These are phyloP conservation scores for Artemisia tridentata DNA, from an alignment of 129 eudicot genomes.

Conservation along the genomic window DNA sequence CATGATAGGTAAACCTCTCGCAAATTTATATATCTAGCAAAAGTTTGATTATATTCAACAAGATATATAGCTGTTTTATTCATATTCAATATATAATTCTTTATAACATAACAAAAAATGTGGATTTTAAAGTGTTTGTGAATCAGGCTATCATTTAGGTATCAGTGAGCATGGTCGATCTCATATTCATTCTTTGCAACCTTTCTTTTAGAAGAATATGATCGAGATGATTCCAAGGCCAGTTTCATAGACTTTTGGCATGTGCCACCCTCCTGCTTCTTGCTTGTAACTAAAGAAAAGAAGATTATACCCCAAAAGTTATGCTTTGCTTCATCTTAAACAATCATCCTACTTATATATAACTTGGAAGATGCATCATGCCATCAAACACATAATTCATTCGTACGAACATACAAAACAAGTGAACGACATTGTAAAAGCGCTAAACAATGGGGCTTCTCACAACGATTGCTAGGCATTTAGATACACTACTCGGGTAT, in stretches of 20 bases:
- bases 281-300: conserved; percentile 40
- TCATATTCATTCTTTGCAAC: conserved; percentile 15
- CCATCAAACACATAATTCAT: background rate
- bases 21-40: too few relatives aligned
- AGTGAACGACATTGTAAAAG: background rate
- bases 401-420: background rate
- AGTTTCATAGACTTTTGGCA: conserved; percentile 27
- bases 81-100: too few relatives aligned
- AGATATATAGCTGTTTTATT: too few relatives aligned
- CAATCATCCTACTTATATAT: conserved; percentile 30
- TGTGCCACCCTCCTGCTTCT: conserved; percentile 24
- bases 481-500: conserved; percentile 57
- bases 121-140: too few relatives aligned
- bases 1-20: too few relatives aligned
- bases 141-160: conserved; percentile 6
- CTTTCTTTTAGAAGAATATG: conserved; percentile 12
- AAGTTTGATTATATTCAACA: too few relatives aligned
- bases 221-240: conserved; percentile 33
- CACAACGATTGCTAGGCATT: conserved; percentile 43
- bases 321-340: conserved; percentile 42
- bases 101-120: too few relatives aligned
- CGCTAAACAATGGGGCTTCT: conserved; percentile 50
- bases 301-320: conserved; percentile 40
- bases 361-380: conserved; percentile 9
- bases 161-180: conserved; percentile 32